phyloP scores from a whole-genome alignment of 2,329 filamentous ascomycete species.

The Cladosporium sphaerospermum region DNA sequence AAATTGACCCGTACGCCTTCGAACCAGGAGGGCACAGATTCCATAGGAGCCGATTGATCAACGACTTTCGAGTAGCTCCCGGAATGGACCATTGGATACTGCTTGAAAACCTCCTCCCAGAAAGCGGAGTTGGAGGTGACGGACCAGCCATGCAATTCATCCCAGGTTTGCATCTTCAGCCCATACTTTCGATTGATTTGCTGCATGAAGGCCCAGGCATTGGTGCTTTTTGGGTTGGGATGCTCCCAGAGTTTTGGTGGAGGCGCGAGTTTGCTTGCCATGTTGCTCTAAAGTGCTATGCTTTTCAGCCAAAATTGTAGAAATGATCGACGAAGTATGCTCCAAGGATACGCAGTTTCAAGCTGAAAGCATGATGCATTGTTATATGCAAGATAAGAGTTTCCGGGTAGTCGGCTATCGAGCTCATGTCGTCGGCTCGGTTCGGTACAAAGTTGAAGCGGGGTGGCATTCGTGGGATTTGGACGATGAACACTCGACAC shows the following conservation, averaged over 20 bases:
- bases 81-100: conserved; percentile 55
- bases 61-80: conserved; percentile 51
- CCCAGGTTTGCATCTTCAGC: conserved; percentile 58
- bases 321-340: not conserved
- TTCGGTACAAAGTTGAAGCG: not conserved
- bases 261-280: conserved; percentile 15
- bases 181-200: conserved; percentile 53
- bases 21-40: conserved; percentile 71
- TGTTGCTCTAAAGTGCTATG: not conserved
- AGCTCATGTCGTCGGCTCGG: not conserved
- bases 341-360: not conserved
- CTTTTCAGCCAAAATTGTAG: not conserved
- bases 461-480: not conserved
- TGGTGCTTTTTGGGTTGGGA: conserved; percentile 39
- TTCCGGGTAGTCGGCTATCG: not conserved
- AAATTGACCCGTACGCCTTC: conserved; percentile 67
- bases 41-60: conserved; percentile 64
- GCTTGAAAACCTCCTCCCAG: conserved; percentile 58
- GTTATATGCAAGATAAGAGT: not conserved
- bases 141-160: conserved; percentile 66
- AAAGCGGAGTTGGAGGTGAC: conserved; percentile 57
- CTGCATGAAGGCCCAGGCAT: conserved; percentile 64
- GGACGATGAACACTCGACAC: no score
- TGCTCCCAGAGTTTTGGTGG: conserved; percentile 45
- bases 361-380: not conserved